Evolutionary conservation across 2,329 filamentous ascomycete species (phyloP), one percentile per base, ranked within the genome.

Genomic region (Aspergillus quadricinctus): DNA sequence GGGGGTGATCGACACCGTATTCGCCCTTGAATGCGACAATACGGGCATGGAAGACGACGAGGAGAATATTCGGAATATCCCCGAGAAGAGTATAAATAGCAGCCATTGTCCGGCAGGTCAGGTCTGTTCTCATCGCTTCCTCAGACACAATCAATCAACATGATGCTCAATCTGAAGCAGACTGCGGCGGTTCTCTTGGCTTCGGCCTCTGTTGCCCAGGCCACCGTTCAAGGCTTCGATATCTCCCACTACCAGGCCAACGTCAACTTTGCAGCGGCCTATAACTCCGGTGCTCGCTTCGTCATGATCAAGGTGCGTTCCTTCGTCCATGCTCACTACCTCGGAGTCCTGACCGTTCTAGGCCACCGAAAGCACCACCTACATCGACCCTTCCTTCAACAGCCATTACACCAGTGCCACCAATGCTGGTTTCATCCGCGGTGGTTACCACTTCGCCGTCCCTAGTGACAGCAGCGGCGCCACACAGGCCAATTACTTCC

Each of bases 371-470:
- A 78, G 80, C n/a, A 80, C 78, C 14, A 72, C 64, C 25, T 81
- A 76, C 65, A 75, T 63, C 35, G 76, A 79, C 60, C 64, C 72
- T n/a, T 60, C 50, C 25, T 84, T 84, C 71, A 76, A 71, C 57
- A 66, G 61, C 29, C 80, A 84, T 63, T 83, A 82, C 67, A 70
- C 58, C 2, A 75, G 75, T 27, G 80, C 81, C 35, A 82, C 80
- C 48, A 72, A 72, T 8, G 80, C 80, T 3, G 77, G 77, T 25
- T 70, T 85, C 57, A 79, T 84, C 66, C 80, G 81, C 23, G 81
- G 81, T 50, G 81, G 76, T 37, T 83, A 84, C 64, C 82, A 84
- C 73, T 83, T 82, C 60, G 81, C 82, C 4, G 76, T 75, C 37
- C 81, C 80, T 0, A 74, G 68, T 49, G 64, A 66, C 17, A 75